Evolutionary conservation across 257 asterid species (phyloP).

Genomic region (Datura wrightii): DNA sequence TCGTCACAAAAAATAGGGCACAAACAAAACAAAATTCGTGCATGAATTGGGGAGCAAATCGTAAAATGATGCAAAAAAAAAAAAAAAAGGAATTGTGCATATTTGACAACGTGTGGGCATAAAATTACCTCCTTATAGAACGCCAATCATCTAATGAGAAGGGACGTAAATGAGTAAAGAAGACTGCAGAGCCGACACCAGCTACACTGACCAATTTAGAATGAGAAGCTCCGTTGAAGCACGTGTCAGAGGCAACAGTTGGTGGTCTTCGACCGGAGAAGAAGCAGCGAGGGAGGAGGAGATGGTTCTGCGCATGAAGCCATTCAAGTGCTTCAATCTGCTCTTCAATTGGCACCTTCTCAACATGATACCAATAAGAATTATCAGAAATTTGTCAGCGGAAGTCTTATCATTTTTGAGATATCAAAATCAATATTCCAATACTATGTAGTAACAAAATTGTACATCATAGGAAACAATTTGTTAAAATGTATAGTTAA

Average conservation of each 20-base stretch:
- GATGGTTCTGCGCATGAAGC: conserved; percentile 74
- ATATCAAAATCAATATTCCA: neutral
- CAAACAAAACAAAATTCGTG: too few species aligned
- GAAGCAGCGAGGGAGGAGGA: conserved; percentile 76
- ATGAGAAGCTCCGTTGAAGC: conserved; percentile 35
- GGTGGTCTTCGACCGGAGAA: conserved; percentile 82
- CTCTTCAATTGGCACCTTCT: conserved; percentile 79
- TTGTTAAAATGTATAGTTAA: too few species aligned
- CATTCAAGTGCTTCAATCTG: conserved; percentile 80
- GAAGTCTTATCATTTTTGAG: too few species aligned
- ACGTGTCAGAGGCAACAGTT: conserved; percentile 34
- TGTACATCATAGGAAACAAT: too few species aligned
- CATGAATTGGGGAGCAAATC: too few species aligned
- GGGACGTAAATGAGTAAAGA: conserved; percentile 70
- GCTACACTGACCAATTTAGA: conserved; percentile 77
- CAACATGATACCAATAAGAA: neutral
- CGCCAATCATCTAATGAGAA: conserved; percentile 85
- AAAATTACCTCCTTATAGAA: conserved; percentile 70
- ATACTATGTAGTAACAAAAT: neutral
- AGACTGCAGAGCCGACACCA: conserved; percentile 91
- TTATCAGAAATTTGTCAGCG: too few species aligned
- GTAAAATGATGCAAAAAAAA: too few species aligned
- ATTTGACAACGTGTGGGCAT: neutral
- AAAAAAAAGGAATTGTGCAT: too few species aligned
- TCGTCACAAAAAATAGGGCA: too few species aligned